Conservation (phyloP, 345 rosid genomes). For the Salix suchowensis region DNA sequence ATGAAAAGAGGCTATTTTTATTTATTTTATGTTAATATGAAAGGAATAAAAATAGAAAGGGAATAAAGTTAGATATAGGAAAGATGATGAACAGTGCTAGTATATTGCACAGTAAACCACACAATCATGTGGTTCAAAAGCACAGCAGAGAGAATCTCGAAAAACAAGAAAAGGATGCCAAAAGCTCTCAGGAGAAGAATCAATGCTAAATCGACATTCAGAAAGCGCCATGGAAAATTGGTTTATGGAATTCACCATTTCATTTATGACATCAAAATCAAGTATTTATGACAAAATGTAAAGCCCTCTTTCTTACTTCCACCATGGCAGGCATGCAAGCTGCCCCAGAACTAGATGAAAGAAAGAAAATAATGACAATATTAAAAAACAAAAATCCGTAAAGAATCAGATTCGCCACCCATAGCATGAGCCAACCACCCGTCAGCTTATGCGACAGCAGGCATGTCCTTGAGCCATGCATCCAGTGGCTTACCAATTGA, state of each 20-base stretch:
- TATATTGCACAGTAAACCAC: no score
- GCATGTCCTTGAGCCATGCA: constrained; percentile 94
- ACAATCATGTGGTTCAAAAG: no score
- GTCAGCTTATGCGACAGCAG: constrained; percentile 60
- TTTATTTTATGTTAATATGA: no score
- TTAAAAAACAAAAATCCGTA: constrained; percentile 13
- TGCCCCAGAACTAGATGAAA: constrained; percentile 24
- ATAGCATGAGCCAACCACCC: neutral
- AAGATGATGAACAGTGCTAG: no score
- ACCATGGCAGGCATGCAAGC: constrained; percentile 9
- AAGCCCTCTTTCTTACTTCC: constrained; percentile 14
- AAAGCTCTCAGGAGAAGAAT: no score
- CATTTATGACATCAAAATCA: constrained; percentile 3
- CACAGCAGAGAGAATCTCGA: no score
- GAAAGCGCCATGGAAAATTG: neutral
- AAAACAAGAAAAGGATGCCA: no score
- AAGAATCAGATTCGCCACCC: constrained; percentile 25
- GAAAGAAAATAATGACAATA: constrained; percentile 19
- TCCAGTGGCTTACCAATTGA: constrained; percentile 91
- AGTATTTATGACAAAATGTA: constrained; percentile 25
- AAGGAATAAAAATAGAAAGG: no score
- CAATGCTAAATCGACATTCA: neutral
- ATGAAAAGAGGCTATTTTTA: no score
- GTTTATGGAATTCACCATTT: constrained; percentile 5
- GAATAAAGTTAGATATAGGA: no score